Evolutionary conservation across 257 asterid species (phyloP), one percentile per base, ranked within the genome.

Genomic region (Solanum chilense): DNA sequence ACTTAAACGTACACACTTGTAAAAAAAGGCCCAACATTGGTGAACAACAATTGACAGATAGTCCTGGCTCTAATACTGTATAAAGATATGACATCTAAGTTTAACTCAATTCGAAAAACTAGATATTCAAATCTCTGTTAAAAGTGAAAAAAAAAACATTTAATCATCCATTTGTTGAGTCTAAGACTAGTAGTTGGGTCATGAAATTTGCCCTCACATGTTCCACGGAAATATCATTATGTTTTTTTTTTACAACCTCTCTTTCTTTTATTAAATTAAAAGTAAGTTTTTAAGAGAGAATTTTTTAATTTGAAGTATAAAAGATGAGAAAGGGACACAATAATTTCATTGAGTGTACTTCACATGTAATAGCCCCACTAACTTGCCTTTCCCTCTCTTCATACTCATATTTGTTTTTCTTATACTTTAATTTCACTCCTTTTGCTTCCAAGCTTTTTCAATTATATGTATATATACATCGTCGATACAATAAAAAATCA

Each of bases 161-260:
- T 27, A 27, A 45, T 15, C 84, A 47, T 9, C n/a, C 35, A 33
- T 35, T 71, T 80, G 66, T 80, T 16, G 18, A 29, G 18, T 80
- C 18, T 9, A 0, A 2, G 70, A 31, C 21, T 47, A 81, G 85
- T 49, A 81, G 85, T 49, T 81, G 70, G 85, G 31, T 49, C 70
- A 49, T 49, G 45, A 31, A 81, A 81, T 16, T 49, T 45, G 15
- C 39, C 85, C 69, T 16, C 68, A 29, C 45, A 49, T 31, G 69
- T 39, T 52, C 85, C 85, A 49, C 85, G 85, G 31, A 49, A 81
- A 29, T 11, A 49, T 29, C 52, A 80, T 45, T 47, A 45, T 42
- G 35, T 10, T 56, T 56, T 44, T 35, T 78, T 80, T 9, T 11
- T 27, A 29, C 9, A 25, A 64, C 71, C 33, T 25, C 33, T 64